Evolutionary conservation across 129 eudicot genomes (phyloP).

Genomic region (Flaveria linearis): DNA sequence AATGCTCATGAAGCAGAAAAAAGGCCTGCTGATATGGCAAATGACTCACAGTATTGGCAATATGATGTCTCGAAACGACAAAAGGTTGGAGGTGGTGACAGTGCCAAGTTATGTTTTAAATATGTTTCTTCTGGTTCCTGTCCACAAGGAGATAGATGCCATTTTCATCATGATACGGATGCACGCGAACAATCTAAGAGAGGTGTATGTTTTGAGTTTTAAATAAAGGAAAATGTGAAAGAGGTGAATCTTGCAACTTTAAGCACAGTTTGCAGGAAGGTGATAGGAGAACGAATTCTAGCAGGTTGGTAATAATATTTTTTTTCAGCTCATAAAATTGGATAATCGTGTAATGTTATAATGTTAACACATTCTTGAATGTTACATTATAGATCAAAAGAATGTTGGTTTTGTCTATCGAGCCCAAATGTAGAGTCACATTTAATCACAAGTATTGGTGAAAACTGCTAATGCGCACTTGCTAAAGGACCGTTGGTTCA

Average conservation of each 20-base stretch:
- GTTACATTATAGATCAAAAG: constrained; percentile 62
- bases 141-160: constrained; percentile 81
- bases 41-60: constrained; percentile 92
- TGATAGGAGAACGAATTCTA: constrained; percentile 38
- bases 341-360: neutral
- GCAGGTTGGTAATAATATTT: constrained; percentile 53
- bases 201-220: constrained; percentile 96
- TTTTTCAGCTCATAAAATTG: neutral
- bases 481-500: constrained; percentile 88
- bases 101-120: constrained; percentile 78
- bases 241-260: constrained; percentile 82
- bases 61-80: constrained; percentile 91
- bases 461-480: constrained; percentile 75
- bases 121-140: constrained; percentile 83
- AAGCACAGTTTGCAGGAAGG: constrained; percentile 82
- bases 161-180: constrained; percentile 77
- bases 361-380: neutral
- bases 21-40: constrained; percentile 51
- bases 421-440: constrained; percentile 95
- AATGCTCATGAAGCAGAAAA: constrained; percentile 44
- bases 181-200: constrained; percentile 86
- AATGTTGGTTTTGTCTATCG: constrained; percentile 99
- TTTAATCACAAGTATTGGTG: constrained; percentile 81
- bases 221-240: constrained; percentile 96
- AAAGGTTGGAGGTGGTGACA: constrained; percentile 68